Percentiles rank a stretch among this genome's conserved stretches.
phyloP scores from a whole-genome alignment of 306 rosid genomes.

The Cucurbita pepo region DNA sequence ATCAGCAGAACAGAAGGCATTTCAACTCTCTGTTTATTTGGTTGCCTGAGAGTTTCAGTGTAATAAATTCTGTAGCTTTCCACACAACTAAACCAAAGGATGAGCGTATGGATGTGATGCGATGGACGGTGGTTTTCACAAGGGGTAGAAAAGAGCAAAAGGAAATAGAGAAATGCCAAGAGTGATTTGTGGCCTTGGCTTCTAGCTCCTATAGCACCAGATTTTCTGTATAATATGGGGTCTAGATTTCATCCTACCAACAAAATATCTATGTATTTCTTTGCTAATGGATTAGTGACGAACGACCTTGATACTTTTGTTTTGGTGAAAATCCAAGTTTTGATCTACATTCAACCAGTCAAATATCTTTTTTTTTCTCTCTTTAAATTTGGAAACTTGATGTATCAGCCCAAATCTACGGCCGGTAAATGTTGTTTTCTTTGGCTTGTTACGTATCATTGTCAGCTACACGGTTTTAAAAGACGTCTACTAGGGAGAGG shows the following conservation, averaged over 20 bases:
- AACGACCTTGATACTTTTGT: neutral
- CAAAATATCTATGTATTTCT: constrained; percentile 37
- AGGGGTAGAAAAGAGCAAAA: constrained; percentile 5
- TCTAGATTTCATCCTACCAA: constrained; percentile 18
- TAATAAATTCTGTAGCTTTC: constrained; percentile 11
- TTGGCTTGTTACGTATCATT: too few species aligned
- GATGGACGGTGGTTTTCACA: constrained; percentile 29
- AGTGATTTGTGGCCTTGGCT: constrained; percentile 20
- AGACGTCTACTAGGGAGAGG: too few species aligned
- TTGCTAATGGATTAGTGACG: constrained; percentile 7
- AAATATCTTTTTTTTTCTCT: neutral
- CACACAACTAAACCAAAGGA: constrained; percentile 22
- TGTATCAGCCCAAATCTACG: too few species aligned
- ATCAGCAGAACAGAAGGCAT: neutral
- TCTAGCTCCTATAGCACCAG: constrained; percentile 45
- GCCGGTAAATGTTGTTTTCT: too few species aligned
- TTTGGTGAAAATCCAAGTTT: neutral
- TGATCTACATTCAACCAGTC: neutral
- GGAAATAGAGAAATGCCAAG: constrained; percentile 9
- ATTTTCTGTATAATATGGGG: constrained; percentile 32
- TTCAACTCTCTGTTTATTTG: neutral
- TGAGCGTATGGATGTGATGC: constrained; percentile 40
- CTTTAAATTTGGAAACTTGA: neutral
- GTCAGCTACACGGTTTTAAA: too few species aligned
- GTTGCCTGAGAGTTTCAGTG: neutral